Evolutionary conservation across 192 early-diverging fungal species (phyloP).

Genomic region (Fimicolochytrium jonesii): DNA sequence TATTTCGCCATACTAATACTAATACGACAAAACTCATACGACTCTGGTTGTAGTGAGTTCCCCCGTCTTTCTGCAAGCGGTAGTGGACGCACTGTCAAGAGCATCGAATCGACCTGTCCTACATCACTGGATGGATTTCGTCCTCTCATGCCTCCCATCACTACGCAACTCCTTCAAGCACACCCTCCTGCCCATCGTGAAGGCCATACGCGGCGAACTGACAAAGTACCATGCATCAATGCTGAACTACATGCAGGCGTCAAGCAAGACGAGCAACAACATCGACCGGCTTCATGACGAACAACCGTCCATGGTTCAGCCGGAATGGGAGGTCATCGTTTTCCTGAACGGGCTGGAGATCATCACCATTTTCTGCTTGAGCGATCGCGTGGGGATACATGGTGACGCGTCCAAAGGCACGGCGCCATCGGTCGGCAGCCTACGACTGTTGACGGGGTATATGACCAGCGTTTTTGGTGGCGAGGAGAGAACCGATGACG

Average conservation of each 20-base stretch:
- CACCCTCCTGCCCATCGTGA: constrained; percentile 59
- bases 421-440: not conserved
- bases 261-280: not conserved
- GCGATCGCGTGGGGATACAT: constrained; percentile 22
- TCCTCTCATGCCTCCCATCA: constrained; percentile 57
- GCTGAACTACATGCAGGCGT: not conserved
- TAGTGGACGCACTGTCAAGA: constrained; percentile 55
- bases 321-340: constrained; percentile 49
- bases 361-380: constrained; percentile 51
- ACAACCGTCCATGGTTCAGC: too few species aligned
- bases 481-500: constrained; percentile 8
- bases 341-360: constrained; percentile 56
- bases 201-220: constrained; percentile 62
- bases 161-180: constrained; percentile 57
- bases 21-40: too few species aligned
- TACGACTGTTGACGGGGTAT: constrained; percentile 18
- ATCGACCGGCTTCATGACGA: too few species aligned
- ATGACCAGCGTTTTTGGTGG: constrained; percentile 17
- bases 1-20: too few species aligned
- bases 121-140: constrained; percentile 74
- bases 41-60: constrained; percentile 39
- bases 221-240: not conserved
- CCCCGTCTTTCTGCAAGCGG: constrained; percentile 51
- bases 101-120: constrained; percentile 62
- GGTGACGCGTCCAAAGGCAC: not conserved